Evolutionary conservation across 228 moss, liverwort and hornwort species (phyloP).

Genomic region (Sphagnum magellanicum): DNA sequence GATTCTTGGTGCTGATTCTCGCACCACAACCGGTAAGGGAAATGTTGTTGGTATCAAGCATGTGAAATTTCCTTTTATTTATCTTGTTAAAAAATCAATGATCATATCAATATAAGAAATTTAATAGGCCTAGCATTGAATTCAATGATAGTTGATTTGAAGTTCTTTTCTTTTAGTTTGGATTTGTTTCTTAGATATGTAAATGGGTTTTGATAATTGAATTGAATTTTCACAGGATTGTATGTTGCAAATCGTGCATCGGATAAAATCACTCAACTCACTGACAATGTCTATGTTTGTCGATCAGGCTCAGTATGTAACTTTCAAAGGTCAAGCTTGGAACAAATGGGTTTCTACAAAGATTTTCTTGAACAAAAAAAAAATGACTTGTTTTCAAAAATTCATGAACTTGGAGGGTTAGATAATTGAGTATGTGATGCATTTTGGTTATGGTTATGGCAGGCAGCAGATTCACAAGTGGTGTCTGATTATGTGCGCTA

Average conservation of each 20-base stretch:
- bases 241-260: constrained; percentile 98
- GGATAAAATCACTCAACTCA: constrained; percentile 91
- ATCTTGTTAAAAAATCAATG: no score
- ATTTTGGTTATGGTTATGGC: constrained; percentile 1
- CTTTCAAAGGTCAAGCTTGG: not conserved
- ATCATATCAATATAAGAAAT: not conserved
- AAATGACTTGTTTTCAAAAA: not conserved
- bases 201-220: no score
- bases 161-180: no score
- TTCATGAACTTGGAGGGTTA: not conserved
- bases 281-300: constrained; percentile 89
- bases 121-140: constrained; percentile 2
- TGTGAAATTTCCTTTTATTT: not conserved
- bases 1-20: constrained; percentile 92
- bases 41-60: not conserved
- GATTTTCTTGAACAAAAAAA: not conserved
- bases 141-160: not conserved
- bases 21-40: constrained; percentile 77
- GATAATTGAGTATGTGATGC: not conserved
- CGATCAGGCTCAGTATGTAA: constrained; percentile 83
- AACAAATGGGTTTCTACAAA: not conserved
- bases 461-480: constrained; percentile 95
- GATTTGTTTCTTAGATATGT: no score
- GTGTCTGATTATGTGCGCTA: constrained; percentile 94
- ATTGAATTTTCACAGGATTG: constrained; percentile 37